Base-by-base conservation (phyloP, 441 rosid species). In the Gossypium schwendimanii region DNA sequence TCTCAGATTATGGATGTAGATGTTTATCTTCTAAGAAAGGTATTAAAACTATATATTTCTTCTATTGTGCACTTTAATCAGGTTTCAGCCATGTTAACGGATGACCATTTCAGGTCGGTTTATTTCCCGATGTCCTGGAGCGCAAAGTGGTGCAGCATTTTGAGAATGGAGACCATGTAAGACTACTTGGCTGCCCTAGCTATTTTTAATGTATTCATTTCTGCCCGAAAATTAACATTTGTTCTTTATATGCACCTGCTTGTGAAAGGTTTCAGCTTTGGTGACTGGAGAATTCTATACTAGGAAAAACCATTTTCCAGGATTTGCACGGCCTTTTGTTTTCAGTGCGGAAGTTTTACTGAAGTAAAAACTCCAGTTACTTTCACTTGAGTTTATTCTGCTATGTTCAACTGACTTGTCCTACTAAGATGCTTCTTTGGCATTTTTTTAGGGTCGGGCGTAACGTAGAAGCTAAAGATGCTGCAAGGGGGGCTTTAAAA, bases 401-500 rank as follows among this genome's bases (percentile, higher is more conserved):
- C 67, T 47, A 53, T 55, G 21, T 75, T 75, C 57, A 60, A 26
- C 26, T 44, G 10, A 57, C 12, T 21, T 36, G 18, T 52, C 24
- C 49, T 47, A 24, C 41, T 69, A 21, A 78, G 75, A 57, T 44
- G 21, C 53, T 59, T 55, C 6, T 44, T 33, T 18, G 70, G 21
- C 21, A 53, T 77, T 65, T 66, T 33, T 78, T 49, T 74, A 91
- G 98, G 78, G 80, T 88, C 77, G 96, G 92, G 64, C 98, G 84
- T 74, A 73, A 66, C 59, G 47, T 77, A 17, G 96, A 93, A 80
- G 97, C 98, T 23, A 93, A 91, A 83, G 97, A 91, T 63, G 96
- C 98, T 0, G 98, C 96, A 14, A 87, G 98, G 80, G 98, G 92
- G 33, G 94, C 96, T 74, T 70, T 93, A 78, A 93, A 87, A 82